Evolutionary conservation across 768 basidiomycete genomes (phyloP), one percentile per base, ranked within the genome.

Genomic region (Scleroderma citrinum): DNA sequence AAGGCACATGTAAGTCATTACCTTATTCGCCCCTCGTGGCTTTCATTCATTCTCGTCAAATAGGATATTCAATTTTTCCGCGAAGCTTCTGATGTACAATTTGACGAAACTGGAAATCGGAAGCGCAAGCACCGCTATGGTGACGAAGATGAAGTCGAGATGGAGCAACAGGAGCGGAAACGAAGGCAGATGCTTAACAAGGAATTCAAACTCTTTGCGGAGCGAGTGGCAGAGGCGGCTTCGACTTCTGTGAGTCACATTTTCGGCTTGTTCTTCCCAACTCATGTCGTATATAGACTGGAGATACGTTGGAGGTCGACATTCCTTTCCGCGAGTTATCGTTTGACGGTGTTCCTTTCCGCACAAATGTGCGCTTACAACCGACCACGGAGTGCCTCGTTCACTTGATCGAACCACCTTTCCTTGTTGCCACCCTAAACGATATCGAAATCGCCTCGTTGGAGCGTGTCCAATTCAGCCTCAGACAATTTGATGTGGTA

Each of bases 71-170:
- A 98, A 80, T 97, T 99, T 68, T 93, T 89, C 74, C 88, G 95
- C 8, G 96, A 98, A 71, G 95, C 94, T 7, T 90, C 92, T 0
- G 96, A 99, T 56, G 90, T 95, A 24, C 90, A 94, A 55, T 97
- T 98, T 61, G 96, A 99, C 60, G 96, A 99, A 68, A 98, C 96
- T 1, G 96, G 96, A n/a, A 98, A 98, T 59, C 81, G 94, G 57
- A 98, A 98, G 68, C 82, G 95, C 47, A 93, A 96, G 67, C 89
- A 93, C 59, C 82, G 95, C 48, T 97, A 97, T 60, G 93, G 93
- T 24, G 96, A 98, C 61, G 96, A 99, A 66, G 96, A 99, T 63
- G 96, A 98, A 69, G 93, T 98, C 52, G 94, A 98, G 72, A 88
- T 95, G 72, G 96, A 98, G 63, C 95, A 98, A 63, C 91, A 93